These are phyloP conservation scores for Rhododendron griersonianum DNA, from an alignment of 148 eudicot species.

Conservation along the genomic window DNA sequence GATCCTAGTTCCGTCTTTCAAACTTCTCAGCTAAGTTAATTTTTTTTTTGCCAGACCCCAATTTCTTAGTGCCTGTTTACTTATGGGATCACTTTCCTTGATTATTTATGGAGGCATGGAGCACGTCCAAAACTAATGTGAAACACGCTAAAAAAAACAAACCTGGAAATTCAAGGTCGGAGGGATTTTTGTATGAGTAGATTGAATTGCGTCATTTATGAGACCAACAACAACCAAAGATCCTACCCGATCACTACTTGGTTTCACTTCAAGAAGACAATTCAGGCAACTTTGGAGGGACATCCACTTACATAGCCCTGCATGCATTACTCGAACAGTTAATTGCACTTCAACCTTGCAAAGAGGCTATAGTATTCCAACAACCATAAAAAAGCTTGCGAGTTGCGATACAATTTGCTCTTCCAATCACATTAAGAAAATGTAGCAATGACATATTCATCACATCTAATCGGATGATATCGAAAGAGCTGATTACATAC, in stretches of 20 bases:
- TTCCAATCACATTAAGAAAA: neutral
- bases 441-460: neutral
- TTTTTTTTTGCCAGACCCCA: neutral
- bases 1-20: neutral
- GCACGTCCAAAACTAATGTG: neutral
- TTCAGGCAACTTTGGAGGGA: conserved; percentile 36
- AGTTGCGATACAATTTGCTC: neutral
- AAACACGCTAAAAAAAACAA: neutral
- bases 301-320: conserved; percentile 66
- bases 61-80: neutral
- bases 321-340: conserved; percentile 5
- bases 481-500: neutral
- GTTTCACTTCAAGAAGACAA: conserved; percentile 50
- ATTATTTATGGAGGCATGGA: neutral
- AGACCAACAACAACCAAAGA: conserved; percentile 63
- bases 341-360: neutral
- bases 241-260: conserved; percentile 62
- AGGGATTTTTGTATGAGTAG: conserved; percentile 35
- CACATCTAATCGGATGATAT: neutral
- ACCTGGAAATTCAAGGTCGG: conserved; percentile 68
- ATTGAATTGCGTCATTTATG: conserved; percentile 38
- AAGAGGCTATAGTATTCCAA: neutral
- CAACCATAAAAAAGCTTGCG: neutral
- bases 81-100: neutral
- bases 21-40: neutral